Evolutionary conservation across 2,329 filamentous ascomycete species (phyloP), one percentile per base, ranked within the genome.

Genomic region (Emergomyces pasteurianus): DNA sequence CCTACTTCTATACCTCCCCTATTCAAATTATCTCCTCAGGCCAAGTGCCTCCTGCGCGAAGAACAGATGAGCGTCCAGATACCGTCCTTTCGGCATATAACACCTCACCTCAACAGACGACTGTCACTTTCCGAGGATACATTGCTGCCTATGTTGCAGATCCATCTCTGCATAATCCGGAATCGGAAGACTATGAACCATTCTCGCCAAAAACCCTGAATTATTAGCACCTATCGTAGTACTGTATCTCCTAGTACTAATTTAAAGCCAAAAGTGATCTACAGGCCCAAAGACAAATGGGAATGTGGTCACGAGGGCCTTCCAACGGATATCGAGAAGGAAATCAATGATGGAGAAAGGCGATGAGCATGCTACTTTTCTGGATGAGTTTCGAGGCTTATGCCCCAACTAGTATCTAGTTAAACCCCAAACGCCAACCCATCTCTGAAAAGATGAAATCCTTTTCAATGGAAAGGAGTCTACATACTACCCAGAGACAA

Each of bases 151-250:
- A 64, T 14, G 64, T 56, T 38, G 61, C 64, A 8, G 62, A 65
- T 28, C 64, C 64, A 34, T 60, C 58, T 50, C 50, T 65, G 16
- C 36, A 58, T 18, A 40, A 40, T 1, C 18, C 55, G 9, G 63
- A 65, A 61, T 65, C 61, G 63, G 63, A 65, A 61, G 64, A 65
- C 54, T 64, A 62, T 47, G 61, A 64, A 59, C 57, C 2, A 53
- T 64, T 9, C 26, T 65, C 21, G 61, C 64, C n/a, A 50, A 64
- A 8, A 62, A 65, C 47, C 64, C 64, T 42, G 61, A 65, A 9
- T 38, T 65, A 38, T 60, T 62, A 28, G 60, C 58, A 3, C 60
- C 64, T 21, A 61, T 64, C 26, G 36, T 59, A n/a, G 43, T n/a
- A n/a, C n/a, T n/a, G n/a, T n/a, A n/a, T n/a, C n/a, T n/a, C n/a